Percentiles rank a stretch among this genome's conserved stretches.
Conservation (phyloP, 106 monocot species). For the Allium fistulosum region DNA sequence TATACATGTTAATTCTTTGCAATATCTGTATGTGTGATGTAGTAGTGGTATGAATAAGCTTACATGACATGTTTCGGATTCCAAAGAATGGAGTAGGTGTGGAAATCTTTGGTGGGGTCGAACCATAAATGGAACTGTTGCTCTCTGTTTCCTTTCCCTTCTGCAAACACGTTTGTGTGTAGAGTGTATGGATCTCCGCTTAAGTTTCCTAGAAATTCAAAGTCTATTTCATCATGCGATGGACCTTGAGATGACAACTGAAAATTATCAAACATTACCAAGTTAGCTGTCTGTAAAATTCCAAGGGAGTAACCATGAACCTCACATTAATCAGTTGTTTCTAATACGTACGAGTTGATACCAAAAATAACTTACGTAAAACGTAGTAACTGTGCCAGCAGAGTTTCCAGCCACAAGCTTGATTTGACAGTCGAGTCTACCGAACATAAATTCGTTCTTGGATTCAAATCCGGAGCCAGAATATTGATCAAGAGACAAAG, state of each 20-base stretch:
- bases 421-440: slow-evolving; percentile 15
- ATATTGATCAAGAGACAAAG: slow-evolving; percentile 6
- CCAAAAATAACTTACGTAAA: slow-evolving; percentile 10
- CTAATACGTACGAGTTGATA: background rate
- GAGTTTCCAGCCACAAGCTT: slow-evolving; percentile 22
- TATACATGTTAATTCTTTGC: background rate
- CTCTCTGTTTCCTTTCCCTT: slow-evolving; percentile 18
- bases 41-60: background rate
- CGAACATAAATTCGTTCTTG: slow-evolving; percentile 12
- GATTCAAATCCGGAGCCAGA: slow-evolving; percentile 13
- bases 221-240: slow-evolving; percentile 14
- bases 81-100: slow-evolving; percentile 18
- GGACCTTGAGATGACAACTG: slow-evolving; percentile 17
- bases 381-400: slow-evolving; percentile 21
- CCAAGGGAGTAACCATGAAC: background rate
- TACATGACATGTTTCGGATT: slow-evolving; percentile 15
- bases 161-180: slow-evolving; percentile 15
- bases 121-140: slow-evolving; percentile 20
- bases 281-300: background rate
- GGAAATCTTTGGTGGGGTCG: slow-evolving; percentile 22
- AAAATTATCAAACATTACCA: background rate
- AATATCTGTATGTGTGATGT: background rate
- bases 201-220: slow-evolving; percentile 17
- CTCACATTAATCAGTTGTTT: background rate
- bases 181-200: slow-evolving; percentile 15